Evolutionary conservation across 2,329 filamentous ascomycete species (phyloP), one percentile per base, ranked within the genome.

Genomic region (Phoma sp.): DNA sequence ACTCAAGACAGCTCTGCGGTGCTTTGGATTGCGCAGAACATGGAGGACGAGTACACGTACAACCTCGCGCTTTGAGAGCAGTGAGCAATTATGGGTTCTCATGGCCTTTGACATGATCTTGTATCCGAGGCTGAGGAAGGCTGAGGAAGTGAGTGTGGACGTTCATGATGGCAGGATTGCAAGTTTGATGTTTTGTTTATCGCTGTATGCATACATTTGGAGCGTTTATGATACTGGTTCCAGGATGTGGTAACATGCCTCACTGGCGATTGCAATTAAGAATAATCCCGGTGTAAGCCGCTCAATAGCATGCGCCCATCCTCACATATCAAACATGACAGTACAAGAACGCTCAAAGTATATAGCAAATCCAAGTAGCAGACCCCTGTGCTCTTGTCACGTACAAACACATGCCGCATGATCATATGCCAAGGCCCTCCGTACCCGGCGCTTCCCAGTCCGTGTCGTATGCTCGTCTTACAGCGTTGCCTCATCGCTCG

Each of bases 1-100:
- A 72, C 52, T 25, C 23, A 37, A 10, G 54, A 15, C 62, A 88
- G 86, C 68, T 85, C 84, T 21, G 79, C 84, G 42, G 83, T 88
- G 30, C 80, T 89, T 28, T 89, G 87, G 87, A 80, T 89, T 23
- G 86, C 84, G 45, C 87, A 89, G 78, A 89, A 89, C 66, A 88
- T 89, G 76, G 87, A 89, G 72, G 87, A 89, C 64, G 87, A 89
- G 66, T 89, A 89, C 71, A 88, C 86, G 25, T 89, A 89, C 74
- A 88, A 85, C 65, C 76, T 89, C 57, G 84, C 86, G 42, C 80
- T 89, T 60, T 89, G 57, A 60, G 53, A 21, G 36, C 12, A 18
- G 15, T 9, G 29, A 14, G 23, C 14, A 25, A 39, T n/a, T n/a
- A n/a, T n/a, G n/a, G n/a, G n/a, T n/a, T n/a, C n/a, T n/a, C n/a